Conservation (phyloP, 2,329 filamentous ascomycete species). For the Dactylellina parvicollis region DNA sequence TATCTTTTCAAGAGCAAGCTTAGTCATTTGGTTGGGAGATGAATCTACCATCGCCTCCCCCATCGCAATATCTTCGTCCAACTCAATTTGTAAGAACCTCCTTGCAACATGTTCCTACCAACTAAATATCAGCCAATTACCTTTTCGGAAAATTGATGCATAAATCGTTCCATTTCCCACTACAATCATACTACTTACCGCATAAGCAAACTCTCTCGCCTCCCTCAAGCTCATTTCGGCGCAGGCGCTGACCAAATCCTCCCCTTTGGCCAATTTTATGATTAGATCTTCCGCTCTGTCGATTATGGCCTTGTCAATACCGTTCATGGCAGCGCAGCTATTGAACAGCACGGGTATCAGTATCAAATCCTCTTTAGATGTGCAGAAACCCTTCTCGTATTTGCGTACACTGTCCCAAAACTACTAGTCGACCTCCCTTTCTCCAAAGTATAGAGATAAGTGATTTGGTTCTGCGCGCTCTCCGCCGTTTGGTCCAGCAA, state of each 20-base stretch:
- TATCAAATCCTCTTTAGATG: background rate
- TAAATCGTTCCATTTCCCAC: too few relatives aligned
- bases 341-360: background rate
- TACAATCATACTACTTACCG: too few relatives aligned
- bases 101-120: constrained; percentile 42
- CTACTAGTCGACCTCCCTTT: constrained; percentile 78
- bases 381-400: background rate
- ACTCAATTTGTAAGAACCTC: constrained; percentile 33
- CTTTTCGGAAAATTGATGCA: background rate
- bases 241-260: constrained; percentile 79
- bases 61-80: constrained; percentile 24
- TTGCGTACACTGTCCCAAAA: constrained; percentile 74
- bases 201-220: constrained; percentile 72
- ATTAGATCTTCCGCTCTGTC: constrained; percentile 79
- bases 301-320: constrained; percentile 77
- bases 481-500: constrained; percentile 67
- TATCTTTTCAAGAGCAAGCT: constrained; percentile 25
- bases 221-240: constrained; percentile 73
- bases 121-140: too few relatives aligned
- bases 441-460: constrained; percentile 77
- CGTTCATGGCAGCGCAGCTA: constrained; percentile 85
- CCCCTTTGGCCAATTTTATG: constrained; percentile 73
- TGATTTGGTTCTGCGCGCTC: constrained; percentile 71
- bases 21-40: background rate
- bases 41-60: constrained; percentile 14